These are phyloP conservation scores for Geotrichum carabidarum DNA, from an alignment of 1,139 yeast species.

Conservation along the genomic window DNA sequence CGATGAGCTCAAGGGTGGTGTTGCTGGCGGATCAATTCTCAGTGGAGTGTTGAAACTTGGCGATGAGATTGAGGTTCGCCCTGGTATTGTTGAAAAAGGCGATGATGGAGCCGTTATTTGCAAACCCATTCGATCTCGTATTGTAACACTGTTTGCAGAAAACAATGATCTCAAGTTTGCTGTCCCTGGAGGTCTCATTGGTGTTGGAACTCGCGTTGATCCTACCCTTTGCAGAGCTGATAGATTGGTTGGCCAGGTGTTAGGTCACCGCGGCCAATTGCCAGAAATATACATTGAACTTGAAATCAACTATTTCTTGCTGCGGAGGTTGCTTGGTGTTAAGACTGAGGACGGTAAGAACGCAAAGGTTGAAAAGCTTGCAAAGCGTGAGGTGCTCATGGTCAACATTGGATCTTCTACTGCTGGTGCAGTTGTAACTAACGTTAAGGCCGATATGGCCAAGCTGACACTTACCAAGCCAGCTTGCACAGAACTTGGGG, in stretches of 20 bases:
- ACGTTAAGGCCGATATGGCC: conserved; percentile 98
- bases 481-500: conserved; percentile 96
- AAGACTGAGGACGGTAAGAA: conserved; percentile 97
- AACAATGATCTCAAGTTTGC: conserved; percentile 97
- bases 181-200: conserved; percentile 99
- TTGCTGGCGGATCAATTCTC: conserved; percentile 97
- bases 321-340: conserved; percentile 95
- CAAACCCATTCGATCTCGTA: conserved; percentile 90
- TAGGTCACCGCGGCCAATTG: conserved; percentile 92
- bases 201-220: conserved; percentile 98
- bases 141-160: conserved; percentile 93
- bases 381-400: conserved; percentile 93
- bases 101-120: conserved; percentile 85
- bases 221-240: conserved; percentile 99
- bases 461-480: conserved; percentile 94
- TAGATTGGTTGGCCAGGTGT: conserved; percentile 97
- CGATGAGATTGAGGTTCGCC: conserved; percentile 97
- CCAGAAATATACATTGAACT: conserved; percentile 96
- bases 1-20: conserved; percentile 97
- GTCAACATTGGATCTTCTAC: conserved; percentile 99
- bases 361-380: conserved; percentile 92
- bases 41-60: conserved; percentile 96
- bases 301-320: conserved; percentile 92
- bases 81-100: conserved; percentile 92
- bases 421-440: conserved; percentile 97